Base-by-base conservation (phyloP, 768 basidiomycete species). In the Lactifluus volemus region DNA sequence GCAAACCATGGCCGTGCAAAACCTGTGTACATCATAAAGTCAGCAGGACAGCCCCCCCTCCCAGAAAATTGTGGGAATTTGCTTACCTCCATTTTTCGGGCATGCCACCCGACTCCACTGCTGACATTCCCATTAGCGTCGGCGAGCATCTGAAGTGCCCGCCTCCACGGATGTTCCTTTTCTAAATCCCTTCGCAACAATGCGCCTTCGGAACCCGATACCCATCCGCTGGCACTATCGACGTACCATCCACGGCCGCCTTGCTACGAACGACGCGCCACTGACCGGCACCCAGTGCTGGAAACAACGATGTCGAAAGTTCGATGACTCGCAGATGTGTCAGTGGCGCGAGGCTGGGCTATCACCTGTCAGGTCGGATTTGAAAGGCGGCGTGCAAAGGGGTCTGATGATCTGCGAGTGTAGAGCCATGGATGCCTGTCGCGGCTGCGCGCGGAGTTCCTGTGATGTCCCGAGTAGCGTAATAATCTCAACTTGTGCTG, bases 221-320 rank as follows among this genome's bases (percentile, higher is more conserved):
- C 76, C 94, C 94, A 97, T 3, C 86, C 89, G 62, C 84, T 85
- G 25, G 89, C 89, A 0, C 86, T 82, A 71, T 98, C 89, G 53
- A 95, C 92, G 68, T 92, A 97, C 94, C 95, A 98, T 4, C 92
- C 94, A 25, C 96, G 76, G 1, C 92, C 88, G 8, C 96, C 71
- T 97, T 97, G 68, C 91, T 92, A 60, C 84, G 79, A n/a, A 98
- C 78, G 61, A 89, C 87, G 55, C 87, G 81, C 96, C 96, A 99
- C 34, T 88, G 76, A 5, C 86, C 92, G 1, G 79, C 81, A 7
- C 91, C 91, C 2, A 96, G 77, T 5, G 81, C 81, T 50, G 81
- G 77, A 5, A 98, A 79, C 66, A 91, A 78, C 21, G 80, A 76
- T 15, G 84, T 80, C 34, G 88, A 84, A 14, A 98, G 75, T 73